Evolutionary conservation across 345 rosid species (phyloP), one percentile per base, ranked within the genome.

Genomic region (Eucalyptus tenuipes): DNA sequence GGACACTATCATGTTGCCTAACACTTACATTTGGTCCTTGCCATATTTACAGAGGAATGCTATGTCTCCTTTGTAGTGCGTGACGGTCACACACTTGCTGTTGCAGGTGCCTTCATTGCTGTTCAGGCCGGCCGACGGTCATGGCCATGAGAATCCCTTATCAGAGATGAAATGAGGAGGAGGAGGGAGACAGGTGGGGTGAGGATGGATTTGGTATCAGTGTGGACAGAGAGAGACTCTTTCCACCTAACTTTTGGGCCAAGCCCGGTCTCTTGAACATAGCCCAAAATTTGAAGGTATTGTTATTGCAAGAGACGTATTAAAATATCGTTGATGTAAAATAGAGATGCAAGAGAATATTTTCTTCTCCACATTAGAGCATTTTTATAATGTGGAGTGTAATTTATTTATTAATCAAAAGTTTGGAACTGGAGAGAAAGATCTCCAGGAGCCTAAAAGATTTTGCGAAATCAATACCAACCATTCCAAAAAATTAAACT

Each of bases 101-200:
- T 50, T 50, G 22, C 4, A 2, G 53, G 53, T 50, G 53, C 22
- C 53, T 16, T 50, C 53, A 17, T 3, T 1, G 22, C 22, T 0
- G 22, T 50, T 50, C 8, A 50, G 1, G 53, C 53, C 4, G 22
- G 2, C 8, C 4, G 0, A 22, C 2, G 2, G 53, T 50, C 22
- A 50, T 50, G 22, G 53, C 53, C 22, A 50, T 3, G 4, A 50
- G 53, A 50, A 50, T 0, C 8, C 53, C 53, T 0, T 22, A 50
- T 7, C 22, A 50, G 4, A 50, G 53, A 50, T 50, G 53, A 50
- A 50, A 50, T 50, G 53, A 50, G 53, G 53, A 50, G 53, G 53
- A 17, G 53, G 55, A 17, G 55, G 9, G 22, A 50, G 22, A 50
- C 17, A 7, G 55, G 17, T 50, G 55, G 22, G 9, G 22, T 50